Percentiles rank a stretch among this genome's conserved stretches.
phyloP scores from a whole-genome alignment of 345 rosid species.

The Kandelia obovata region DNA sequence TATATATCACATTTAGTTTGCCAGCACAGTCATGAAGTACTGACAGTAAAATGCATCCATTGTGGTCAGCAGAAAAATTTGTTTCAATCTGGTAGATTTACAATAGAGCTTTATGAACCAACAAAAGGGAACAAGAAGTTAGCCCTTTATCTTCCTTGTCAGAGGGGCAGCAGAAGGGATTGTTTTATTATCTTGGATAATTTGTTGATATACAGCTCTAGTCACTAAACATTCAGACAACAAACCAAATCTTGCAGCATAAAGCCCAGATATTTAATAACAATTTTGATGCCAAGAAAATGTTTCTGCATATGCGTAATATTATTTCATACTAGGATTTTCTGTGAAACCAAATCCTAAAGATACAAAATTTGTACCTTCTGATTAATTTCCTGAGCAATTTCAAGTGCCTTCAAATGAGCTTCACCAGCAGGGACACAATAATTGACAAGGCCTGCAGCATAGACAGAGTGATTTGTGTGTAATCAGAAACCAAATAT shows the following conservation, averaged over 20 bases:
- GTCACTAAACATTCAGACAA: too few species aligned
- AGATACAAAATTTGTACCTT: conserved; percentile 40
- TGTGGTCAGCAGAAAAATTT: neutral
- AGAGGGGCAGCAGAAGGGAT: too few species aligned
- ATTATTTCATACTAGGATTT: neutral
- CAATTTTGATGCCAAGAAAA: neutral
- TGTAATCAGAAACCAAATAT: neutral
- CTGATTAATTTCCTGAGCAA: conserved; percentile 75
- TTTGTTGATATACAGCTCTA: too few species aligned
- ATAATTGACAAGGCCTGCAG: conserved; percentile 69
- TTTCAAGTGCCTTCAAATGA: conserved; percentile 67
- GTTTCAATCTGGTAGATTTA: neutral
- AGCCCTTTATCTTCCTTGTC: too few species aligned
- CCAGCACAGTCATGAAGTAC: neutral
- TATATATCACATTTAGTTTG: neutral
- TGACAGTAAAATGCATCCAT: too few species aligned
- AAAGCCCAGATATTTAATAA: neutral
- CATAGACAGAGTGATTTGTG: neutral
- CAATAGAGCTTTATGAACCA: neutral
- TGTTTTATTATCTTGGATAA: too few species aligned
- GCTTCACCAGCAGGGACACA: conserved; percentile 72
- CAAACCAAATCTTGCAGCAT: too few species aligned
- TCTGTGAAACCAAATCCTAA: neutral
- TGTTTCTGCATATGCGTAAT: neutral
- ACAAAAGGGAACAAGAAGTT: too few species aligned